A percentile compares a stretch with the other conserved stretches of the same genome.
Conservation (phyloP, 768 basidiomycete genomes). For the Hemileccinum impolitum region DNA sequence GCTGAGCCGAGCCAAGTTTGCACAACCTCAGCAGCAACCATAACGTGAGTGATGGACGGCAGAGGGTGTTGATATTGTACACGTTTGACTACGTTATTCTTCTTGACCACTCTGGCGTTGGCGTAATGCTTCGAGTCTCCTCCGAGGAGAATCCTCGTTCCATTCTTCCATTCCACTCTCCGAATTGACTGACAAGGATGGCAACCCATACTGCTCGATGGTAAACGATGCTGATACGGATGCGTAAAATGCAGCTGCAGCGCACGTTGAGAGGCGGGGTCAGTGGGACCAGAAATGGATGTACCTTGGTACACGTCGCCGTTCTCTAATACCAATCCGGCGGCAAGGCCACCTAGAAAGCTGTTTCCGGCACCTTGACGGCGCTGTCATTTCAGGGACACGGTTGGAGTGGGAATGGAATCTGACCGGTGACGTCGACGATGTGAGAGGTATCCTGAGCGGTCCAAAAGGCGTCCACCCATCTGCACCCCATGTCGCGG, state of each 20-base stretch:
- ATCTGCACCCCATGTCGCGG: slow-evolving; percentile 39
- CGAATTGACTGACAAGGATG: slow-evolving; percentile 38
- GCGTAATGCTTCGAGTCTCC: slow-evolving; percentile 53
- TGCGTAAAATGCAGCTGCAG: slow-evolving; percentile 65
- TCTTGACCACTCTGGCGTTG: slow-evolving; percentile 35
- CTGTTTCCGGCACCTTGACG: slow-evolving; percentile 81
- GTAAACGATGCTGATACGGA: slow-evolving; percentile 78
- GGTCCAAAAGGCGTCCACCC: slow-evolving; percentile 78
- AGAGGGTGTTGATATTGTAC: slow-evolving; percentile 18
- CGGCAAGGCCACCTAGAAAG: slow-evolving; percentile 82
- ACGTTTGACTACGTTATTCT: slow-evolving; percentile 31
- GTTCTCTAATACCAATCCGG: slow-evolving; percentile 55
- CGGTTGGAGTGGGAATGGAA: not conserved
- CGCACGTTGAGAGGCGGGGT: slow-evolving; percentile 14
- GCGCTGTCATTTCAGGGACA: slow-evolving; percentile 1
- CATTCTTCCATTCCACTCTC: slow-evolving; percentile 42
- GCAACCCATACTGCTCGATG: slow-evolving; percentile 81
- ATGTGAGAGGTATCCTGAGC: slow-evolving; percentile 45
- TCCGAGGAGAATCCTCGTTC: slow-evolving; percentile 67
- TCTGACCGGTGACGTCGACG: slow-evolving; percentile 77
- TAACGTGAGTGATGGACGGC: slow-evolving; percentile 9
- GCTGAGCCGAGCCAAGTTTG: slow-evolving; percentile 79
- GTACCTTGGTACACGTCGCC: slow-evolving; percentile 68
- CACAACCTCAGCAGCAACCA: slow-evolving; percentile 49
- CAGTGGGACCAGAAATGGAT: slow-evolving; percentile 14